A percentile compares a stretch with the other conserved stretches of the same genome.
phyloP scores from a whole-genome alignment of 2,329 filamentous ascomycete genomes.

The Clarireedia monteithiana region DNA sequence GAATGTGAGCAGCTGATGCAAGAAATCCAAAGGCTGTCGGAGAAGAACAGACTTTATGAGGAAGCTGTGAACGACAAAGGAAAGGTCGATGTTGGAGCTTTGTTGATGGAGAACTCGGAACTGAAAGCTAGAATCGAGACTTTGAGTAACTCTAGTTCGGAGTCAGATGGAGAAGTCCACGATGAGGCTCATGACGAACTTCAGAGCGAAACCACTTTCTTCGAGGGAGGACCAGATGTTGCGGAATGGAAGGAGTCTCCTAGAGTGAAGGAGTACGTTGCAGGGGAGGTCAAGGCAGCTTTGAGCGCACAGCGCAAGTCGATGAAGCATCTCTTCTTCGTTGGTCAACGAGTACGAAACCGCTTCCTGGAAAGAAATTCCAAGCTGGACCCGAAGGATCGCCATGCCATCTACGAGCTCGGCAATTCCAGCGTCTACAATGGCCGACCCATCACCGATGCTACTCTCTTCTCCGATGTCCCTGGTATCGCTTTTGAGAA shows the following conservation, averaged over 20 bases:
- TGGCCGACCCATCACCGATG: constrained; percentile 7
- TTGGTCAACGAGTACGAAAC: constrained; percentile 7
- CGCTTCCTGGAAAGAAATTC: constrained; percentile 7
- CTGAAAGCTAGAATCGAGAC: constrained; percentile 3
- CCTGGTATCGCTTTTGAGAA: constrained; percentile 6
- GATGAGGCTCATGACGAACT: constrained; percentile 3
- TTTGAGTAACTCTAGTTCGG: background rate
- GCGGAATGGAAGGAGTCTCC: constrained; percentile 6
- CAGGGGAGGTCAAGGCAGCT: constrained; percentile 3
- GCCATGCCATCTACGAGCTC: constrained; percentile 3
- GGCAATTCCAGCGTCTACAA: constrained; percentile 8
- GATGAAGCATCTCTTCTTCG: constrained; percentile 9
- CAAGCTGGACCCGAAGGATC: constrained; percentile 2
- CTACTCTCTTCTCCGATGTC: constrained; percentile 5
- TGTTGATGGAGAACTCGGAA: constrained; percentile 7
- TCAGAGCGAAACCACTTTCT: constrained; percentile 4
- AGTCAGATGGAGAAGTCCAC: background rate
- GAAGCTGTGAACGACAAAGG: constrained; percentile 8
- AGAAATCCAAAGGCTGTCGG: constrained; percentile 3
- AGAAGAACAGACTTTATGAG: constrained; percentile 5
- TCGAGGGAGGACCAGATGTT: background rate
- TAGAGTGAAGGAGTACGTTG: constrained; percentile 1
- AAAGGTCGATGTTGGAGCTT: constrained; percentile 6
- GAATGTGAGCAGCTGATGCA: constrained; percentile 5
- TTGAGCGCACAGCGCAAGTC: constrained; percentile 6